Base-by-base conservation (phyloP, 306 rosid species). In the Carpinus fangiana region DNA sequence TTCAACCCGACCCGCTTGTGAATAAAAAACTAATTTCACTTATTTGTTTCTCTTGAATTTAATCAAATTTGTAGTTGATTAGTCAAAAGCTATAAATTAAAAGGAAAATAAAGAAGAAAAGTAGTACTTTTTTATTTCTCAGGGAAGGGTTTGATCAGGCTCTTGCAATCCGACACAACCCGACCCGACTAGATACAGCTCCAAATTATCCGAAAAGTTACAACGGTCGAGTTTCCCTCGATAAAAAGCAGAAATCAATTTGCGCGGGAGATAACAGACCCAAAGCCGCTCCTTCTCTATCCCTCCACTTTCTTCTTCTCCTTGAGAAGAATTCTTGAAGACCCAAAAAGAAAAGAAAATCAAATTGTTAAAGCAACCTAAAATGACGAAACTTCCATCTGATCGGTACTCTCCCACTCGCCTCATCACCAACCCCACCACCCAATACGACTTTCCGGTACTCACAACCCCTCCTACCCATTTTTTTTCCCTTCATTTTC, bases 321-420 rank as follows among this genome's bases (percentile, higher is more conserved):
- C 78, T 26, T 18, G 68, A 28, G 38, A 28, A 54, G 36, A 9
- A 26, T 0, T 38, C 55, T 36, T 6, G 17, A 26, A 7, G 18
- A 41, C n/a, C 17, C 11, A 11, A 12, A 4, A 70, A 14, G 18
- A 8, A 9, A 47, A 70, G 13, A n/a, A 4, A 11, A n/a, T 21
- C 34, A 43, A 46, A 10, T 79, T 55, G 34, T 46, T 75, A 45
- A 50, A 55, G 18, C 17, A 61, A 2, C 36, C 62, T 47, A 73
- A 70, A 46, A 89, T 92, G 97, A 71, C 82, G 90, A 84, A 87
- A 76, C 78, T 86, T 79, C 89, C 87, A 11, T 51, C 82, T 14
- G 93, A 89, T 82, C 89, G 97, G 96, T 89, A 78, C 83, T 88
- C 92, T 61, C 97, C 97, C 48, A 90, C 62, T 74, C 89, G 90